Percentiles rank a stretch among this genome's conserved stretches.
Conservation (phyloP, 768 basidiomycete genomes). For the Hypsizygus marmoreus region DNA sequence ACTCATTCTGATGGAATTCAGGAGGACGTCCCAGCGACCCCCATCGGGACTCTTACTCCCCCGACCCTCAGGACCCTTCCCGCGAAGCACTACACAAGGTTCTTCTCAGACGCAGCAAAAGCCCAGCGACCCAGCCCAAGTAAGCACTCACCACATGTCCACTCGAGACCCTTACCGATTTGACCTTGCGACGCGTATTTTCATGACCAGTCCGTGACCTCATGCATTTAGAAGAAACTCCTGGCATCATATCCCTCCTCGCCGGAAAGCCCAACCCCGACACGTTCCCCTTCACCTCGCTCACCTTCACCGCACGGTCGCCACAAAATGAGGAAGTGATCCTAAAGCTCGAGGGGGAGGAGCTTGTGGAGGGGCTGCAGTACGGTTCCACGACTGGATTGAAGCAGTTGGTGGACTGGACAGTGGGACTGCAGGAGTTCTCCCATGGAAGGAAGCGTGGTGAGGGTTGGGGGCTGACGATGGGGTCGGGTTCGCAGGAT, state of each 20-base stretch:
- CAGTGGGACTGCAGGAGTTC: conserved; percentile 68
- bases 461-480: conserved; percentile 73
- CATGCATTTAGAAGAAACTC: conserved; percentile 72
- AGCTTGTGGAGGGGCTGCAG: conserved; percentile 71
- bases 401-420: conserved; percentile 63
- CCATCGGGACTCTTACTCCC: background rate
- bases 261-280: conserved; percentile 90
- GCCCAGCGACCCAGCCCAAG: conserved; percentile 64
- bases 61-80: conserved; percentile 40
- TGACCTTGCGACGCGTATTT: conserved; percentile 5
- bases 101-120: conserved; percentile 65
- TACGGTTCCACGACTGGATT: conserved; percentile 73
- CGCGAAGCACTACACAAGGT: conserved; percentile 51
- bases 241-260: conserved; percentile 78
- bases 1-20: conserved; percentile 7
- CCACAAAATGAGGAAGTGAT: conserved; percentile 45
- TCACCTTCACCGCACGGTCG: conserved; percentile 64
- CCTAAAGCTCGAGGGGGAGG: conserved; percentile 56
- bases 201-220: conserved; percentile 56
- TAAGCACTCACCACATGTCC: conserved; percentile 28
- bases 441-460: conserved; percentile 63
- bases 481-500: conserved; percentile 90
- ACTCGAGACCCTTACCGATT: conserved; percentile 2
- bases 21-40: background rate
- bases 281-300: conserved; percentile 89